Conservation (phyloP, 768 basidiomycete genomes). For the Lactifluus volemus region DNA sequence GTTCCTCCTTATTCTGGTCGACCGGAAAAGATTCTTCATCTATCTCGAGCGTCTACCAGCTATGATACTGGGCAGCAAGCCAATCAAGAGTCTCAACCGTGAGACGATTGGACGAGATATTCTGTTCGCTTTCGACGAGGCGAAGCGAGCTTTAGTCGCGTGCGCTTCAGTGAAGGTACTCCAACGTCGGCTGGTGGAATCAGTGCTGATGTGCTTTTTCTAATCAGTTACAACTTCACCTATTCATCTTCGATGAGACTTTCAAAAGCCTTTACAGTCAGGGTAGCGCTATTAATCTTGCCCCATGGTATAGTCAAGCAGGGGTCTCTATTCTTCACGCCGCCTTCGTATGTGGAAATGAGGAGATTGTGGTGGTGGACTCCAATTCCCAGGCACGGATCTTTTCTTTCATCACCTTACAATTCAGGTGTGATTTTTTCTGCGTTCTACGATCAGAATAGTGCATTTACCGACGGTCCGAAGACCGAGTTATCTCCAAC, state of each 20-base stretch:
- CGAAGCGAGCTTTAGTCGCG: constrained; percentile 40
- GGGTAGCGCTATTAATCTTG: constrained; percentile 35
- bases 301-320: constrained; percentile 33
- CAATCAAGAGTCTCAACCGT: constrained; percentile 27
- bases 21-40: not conserved
- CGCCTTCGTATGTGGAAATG: constrained; percentile 40
- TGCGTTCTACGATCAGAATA: not conserved
- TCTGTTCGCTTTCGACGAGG: constrained; percentile 44
- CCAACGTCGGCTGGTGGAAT: not conserved
- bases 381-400: constrained; percentile 34
- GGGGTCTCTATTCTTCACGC: constrained; percentile 26
- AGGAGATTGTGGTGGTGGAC: constrained; percentile 48
- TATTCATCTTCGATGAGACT: constrained; percentile 40
- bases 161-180: constrained; percentile 37
- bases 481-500: constrained; percentile 38
- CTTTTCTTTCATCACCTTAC: constrained; percentile 45
- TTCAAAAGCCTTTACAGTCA: constrained; percentile 33
- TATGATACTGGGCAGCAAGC: not conserved
- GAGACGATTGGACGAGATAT: constrained; percentile 40
- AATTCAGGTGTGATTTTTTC: constrained; percentile 37
- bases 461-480: not conserved
- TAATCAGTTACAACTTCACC: constrained; percentile 31
- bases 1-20: constrained; percentile 7
- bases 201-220: not conserved
- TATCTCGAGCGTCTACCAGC: constrained; percentile 5